These are phyloP conservation scores for Aphanomyces euteiches DNA, from an alignment of 352 stramenopile genomes.

Conservation along the genomic window DNA sequence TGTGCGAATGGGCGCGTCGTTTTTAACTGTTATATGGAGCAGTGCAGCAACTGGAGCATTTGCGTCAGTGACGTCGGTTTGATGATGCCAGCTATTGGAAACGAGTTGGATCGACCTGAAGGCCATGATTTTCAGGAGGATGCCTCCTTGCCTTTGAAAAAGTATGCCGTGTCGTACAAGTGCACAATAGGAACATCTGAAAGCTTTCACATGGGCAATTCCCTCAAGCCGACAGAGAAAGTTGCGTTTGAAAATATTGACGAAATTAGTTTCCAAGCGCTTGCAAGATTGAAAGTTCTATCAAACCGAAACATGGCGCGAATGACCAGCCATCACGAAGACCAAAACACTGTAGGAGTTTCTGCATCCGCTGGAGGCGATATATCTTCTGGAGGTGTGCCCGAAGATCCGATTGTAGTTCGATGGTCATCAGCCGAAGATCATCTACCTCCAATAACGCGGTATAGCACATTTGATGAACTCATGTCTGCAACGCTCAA, in stretches of 20 bases:
- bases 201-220: conserved; percentile 84
- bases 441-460: conserved; percentile 73
- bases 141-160: conserved; percentile 79
- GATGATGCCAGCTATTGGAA: conserved; percentile 86
- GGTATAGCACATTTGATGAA: conserved; percentile 87
- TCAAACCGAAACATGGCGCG: conserved; percentile 50
- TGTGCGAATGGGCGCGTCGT: conserved; percentile 85
- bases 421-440: conserved; percentile 64
- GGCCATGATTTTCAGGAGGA: conserved; percentile 89
- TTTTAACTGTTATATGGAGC: conserved; percentile 91
- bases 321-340: conserved; percentile 5
- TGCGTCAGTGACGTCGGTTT: conserved; percentile 82
- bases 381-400: conserved; percentile 37
- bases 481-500: conserved; percentile 86
- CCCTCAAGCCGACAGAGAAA: conserved; percentile 74
- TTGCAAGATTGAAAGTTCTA: conserved; percentile 73
- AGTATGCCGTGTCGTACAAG: conserved; percentile 88
- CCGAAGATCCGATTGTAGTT: conserved; percentile 74
- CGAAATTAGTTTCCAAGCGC: conserved; percentile 84
- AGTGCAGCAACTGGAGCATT: conserved; percentile 88
- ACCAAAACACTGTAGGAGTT: neutral
- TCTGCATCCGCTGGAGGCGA: neutral
- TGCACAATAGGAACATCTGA: conserved; percentile 85
- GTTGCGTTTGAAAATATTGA: conserved; percentile 70
- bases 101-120: conserved; percentile 83